Conservation (phyloP, 2,329 filamentous ascomycete genomes). For the Tricladium varicosporioides region DNA sequence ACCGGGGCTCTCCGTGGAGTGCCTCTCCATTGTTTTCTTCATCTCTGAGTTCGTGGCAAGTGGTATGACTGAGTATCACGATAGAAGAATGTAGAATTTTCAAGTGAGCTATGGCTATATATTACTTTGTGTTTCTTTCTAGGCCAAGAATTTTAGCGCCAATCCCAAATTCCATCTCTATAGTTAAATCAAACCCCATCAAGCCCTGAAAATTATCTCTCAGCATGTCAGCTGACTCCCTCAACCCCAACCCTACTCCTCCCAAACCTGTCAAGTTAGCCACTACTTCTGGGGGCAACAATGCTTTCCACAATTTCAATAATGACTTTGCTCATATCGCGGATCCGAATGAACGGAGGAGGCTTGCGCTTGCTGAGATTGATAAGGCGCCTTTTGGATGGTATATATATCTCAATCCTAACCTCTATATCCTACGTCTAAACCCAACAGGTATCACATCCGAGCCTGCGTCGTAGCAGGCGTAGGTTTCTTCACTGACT, state of each 20-base stretch:
- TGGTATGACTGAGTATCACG: neutral
- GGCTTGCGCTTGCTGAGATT: conserved; percentile 76
- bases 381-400: conserved; percentile 81
- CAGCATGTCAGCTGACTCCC: neutral
- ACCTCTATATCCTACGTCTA: neutral
- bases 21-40: neutral
- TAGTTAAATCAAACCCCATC: too few species aligned
- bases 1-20: neutral
- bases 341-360: conserved; percentile 73
- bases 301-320: conserved; percentile 74
- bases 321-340: conserved; percentile 60
- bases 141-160: too few species aligned
- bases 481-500: conserved; percentile 86
- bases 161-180: too few species aligned
- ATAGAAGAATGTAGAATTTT: neutral
- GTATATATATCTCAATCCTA: conserved; percentile 45
- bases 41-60: neutral
- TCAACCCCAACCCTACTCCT: neutral
- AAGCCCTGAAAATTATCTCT: too few species aligned
- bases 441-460: conserved; percentile 59
- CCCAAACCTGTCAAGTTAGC: neutral
- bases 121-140: neutral
- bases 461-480: conserved; percentile 75
- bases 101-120: neutral
- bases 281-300: conserved; percentile 62